These are phyloP conservation scores for Trifolium dubium DNA, from an alignment of 306 rosid genomes.

Conservation along the genomic window DNA sequence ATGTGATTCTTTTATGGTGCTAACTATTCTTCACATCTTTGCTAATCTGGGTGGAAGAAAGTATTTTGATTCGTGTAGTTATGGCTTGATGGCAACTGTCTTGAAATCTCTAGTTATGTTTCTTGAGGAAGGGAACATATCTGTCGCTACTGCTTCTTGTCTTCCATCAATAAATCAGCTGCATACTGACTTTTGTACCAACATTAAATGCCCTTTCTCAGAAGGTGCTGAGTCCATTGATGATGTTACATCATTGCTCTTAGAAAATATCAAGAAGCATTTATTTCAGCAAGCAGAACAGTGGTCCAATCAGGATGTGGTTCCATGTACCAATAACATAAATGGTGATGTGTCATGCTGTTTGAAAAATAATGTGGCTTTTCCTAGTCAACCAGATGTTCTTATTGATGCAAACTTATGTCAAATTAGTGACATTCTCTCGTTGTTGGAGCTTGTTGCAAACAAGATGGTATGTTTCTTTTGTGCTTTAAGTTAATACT, in stretches of 20 bases:
- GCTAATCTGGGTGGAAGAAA: constrained; percentile 65
- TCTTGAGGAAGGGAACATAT: constrained; percentile 53
- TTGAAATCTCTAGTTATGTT: constrained; percentile 66
- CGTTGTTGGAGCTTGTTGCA: constrained; percentile 78
- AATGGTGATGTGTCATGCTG: constrained; percentile 46
- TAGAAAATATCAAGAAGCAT: constrained; percentile 50
- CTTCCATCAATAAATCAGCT: constrained; percentile 47
- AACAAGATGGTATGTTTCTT: constrained; percentile 59
- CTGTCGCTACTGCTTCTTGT: constrained; percentile 45
- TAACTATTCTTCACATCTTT: constrained; percentile 70
- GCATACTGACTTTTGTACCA: constrained; percentile 45
- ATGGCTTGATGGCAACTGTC: constrained; percentile 48
- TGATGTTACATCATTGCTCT: constrained; percentile 49
- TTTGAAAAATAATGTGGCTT: constrained; percentile 41
- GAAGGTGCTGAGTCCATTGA: constrained; percentile 60
- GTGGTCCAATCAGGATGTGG: constrained; percentile 40
- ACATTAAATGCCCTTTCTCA: constrained; percentile 66
- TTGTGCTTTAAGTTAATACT: constrained; percentile 32
- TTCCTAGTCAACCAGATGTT: constrained; percentile 38
- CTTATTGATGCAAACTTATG: constrained; percentile 41
- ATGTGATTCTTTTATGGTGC: constrained; percentile 48
- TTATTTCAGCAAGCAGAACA: constrained; percentile 32
- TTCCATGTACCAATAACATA: constrained; percentile 32
- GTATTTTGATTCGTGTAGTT: constrained; percentile 49
- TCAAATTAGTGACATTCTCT: constrained; percentile 57